Base-by-base conservation (phyloP, 768 basidiomycete species). In the Dendrothele bispora region DNA sequence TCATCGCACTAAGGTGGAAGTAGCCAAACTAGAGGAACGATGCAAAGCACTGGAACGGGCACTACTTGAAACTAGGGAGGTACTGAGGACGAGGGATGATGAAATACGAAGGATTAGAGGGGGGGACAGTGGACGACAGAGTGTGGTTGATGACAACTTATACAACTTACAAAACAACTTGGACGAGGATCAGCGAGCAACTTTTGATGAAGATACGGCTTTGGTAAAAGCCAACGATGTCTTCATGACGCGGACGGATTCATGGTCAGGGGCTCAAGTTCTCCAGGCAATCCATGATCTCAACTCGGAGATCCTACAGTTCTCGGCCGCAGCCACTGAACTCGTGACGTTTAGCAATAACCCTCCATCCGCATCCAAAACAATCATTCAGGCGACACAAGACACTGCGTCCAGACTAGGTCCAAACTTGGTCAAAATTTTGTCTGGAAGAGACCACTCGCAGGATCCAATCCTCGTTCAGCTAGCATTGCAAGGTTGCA, bases 271-370 rank as follows among this genome's bases (percentile, higher is more conserved):
- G 11, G 82, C 85, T 1, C 86, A 88, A 60, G 75, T 90, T 61
- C 77, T 90, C 39, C 86, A 90, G 59, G 82, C 85, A 3, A 81
- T 90, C 12, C 83, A 86, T 53, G 88, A 90, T 57, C 75, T 90
- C 62, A 90, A 90, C 60, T 81, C 84, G 0, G 87, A 89, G 64
- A 84, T 89, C 49, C 74, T 87, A n/a, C 88, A 88, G 53, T 86
- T 87, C 50, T 83, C 87, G 7, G 86, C 86, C 14, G 78, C 83
- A 20, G 86, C 84, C 6, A 83, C 84, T 14, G 88, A 91, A 63
- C 70, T 82, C 34, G 82, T 79, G 54, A 73, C 75, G 2, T 82
- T 84, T 57, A 68, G 68, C 29, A 71, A 65, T 46, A 64, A 68
- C 34, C 59, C 66, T 22, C 69, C 70, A 25, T 58, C 68, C 8